Evolutionary conservation across 2,329 filamentous ascomycete species (phyloP).

Genomic region (Fonsecaea monophora): DNA sequence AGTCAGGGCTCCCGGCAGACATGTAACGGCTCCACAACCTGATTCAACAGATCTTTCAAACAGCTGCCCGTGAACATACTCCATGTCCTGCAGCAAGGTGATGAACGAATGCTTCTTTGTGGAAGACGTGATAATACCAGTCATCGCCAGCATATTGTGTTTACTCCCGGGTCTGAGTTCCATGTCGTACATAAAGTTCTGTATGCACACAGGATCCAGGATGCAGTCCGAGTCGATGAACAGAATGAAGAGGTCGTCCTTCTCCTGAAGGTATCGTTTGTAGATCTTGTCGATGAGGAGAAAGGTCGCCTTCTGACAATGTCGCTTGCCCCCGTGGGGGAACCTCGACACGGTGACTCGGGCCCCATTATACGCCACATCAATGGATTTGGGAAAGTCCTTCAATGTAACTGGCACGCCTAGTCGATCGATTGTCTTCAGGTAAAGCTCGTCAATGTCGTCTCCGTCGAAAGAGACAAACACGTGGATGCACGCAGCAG

Average conservation of each 20-base stretch:
- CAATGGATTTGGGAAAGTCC: slow-evolving; percentile 86
- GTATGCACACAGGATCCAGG: slow-evolving; percentile 85
- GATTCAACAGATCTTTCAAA: slow-evolving; percentile 97
- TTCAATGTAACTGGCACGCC: slow-evolving; percentile 79
- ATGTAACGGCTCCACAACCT: slow-evolving; percentile 91
- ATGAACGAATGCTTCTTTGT: slow-evolving; percentile 87
- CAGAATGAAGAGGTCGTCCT: slow-evolving; percentile 92
- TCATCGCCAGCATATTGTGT: slow-evolving; percentile 95
- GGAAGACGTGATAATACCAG: slow-evolving; percentile 93
- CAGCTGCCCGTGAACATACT: slow-evolving; percentile 95
- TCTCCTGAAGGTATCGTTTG: slow-evolving; percentile 79
- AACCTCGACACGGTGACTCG: slow-evolving; percentile 92
- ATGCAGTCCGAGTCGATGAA: slow-evolving; percentile 99
- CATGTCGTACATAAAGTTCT: slow-evolving; percentile 99
- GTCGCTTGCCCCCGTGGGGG: slow-evolving; percentile 88
- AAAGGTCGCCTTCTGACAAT: slow-evolving; percentile 93
- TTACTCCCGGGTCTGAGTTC: slow-evolving; percentile 92
- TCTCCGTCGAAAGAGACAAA: slow-evolving; percentile 96
- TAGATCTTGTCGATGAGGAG: slow-evolving; percentile 94
- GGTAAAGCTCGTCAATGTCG: slow-evolving; percentile 84
- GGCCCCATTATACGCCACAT: slow-evolving; percentile 80
- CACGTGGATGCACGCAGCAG: slow-evolving; percentile 87
- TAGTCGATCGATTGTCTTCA: slow-evolving; percentile 82
- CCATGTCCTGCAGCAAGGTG: slow-evolving; percentile 94
- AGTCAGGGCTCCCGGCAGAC: slow-evolving; percentile 90